These are phyloP conservation scores for Ulvella scutata DNA, from an alignment of 139 green algal species.

Conservation along the genomic window DNA sequence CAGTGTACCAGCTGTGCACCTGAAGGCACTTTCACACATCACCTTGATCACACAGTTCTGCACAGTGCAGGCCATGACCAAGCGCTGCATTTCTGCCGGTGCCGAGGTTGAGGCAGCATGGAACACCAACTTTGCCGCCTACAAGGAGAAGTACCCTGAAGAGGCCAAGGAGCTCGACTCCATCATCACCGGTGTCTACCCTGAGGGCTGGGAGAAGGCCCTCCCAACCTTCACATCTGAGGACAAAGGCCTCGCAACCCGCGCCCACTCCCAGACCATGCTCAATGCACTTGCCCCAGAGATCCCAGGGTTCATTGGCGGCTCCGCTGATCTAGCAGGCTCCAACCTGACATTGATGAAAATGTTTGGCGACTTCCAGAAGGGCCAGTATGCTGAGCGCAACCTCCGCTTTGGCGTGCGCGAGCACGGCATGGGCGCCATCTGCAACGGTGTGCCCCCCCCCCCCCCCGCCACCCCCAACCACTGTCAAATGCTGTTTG, in stretches of 20 bases:
- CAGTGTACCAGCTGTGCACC: no score
- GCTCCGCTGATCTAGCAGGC: constrained; percentile 89
- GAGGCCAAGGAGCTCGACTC: constrained; percentile 64
- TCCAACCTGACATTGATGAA: constrained; percentile 99
- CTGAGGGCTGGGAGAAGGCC: constrained; percentile 60
- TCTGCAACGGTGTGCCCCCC: constrained; percentile 80
- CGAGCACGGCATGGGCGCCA: constrained; percentile 97
- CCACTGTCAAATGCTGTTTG: no score
- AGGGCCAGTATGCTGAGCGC: constrained; percentile 77
- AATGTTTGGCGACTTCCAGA: constrained; percentile 97
- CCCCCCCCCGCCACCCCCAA: no score
- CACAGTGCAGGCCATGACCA: neutral
- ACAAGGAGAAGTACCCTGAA: constrained; percentile 63
- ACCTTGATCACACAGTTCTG: no score
- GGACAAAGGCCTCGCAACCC: constrained; percentile 87
- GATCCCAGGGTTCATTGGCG: constrained; percentile 87
- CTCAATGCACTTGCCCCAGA: constrained; percentile 83
- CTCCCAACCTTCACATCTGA: constrained; percentile 86
- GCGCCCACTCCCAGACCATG: constrained; percentile 90
- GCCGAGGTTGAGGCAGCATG: constrained; percentile 28
- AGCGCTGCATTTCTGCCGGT: constrained; percentile 14
- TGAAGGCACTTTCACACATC: no score
- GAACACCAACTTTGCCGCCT: constrained; percentile 30
- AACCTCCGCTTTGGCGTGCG: constrained; percentile 97
- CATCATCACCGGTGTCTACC: constrained; percentile 67